Evolutionary conservation across 495 filamentous ascomycete genomes (phyloP), one percentile per base, ranked within the genome.

Genomic region (Chaetomium tenue): DNA sequence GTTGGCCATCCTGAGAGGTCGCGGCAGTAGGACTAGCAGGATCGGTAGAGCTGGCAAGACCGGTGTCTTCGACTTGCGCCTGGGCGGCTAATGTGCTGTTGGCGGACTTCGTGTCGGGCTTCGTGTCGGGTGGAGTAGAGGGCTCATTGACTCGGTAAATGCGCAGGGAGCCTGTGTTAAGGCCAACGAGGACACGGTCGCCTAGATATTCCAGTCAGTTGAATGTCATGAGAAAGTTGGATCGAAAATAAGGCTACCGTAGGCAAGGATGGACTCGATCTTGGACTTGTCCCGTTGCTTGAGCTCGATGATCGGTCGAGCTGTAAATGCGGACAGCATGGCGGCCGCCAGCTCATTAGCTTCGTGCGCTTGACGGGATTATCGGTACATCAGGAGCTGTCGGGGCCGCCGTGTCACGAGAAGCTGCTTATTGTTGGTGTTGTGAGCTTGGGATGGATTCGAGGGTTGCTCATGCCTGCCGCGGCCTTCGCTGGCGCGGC

Each of bases 281-380:
- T 87, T 91, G 54, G 90, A 95, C 79, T 93, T 96, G 83, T 98
- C 94, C 72, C 91, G 88, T 71, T 87, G 87, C 78, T 89, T 93
- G 65, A 99, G 89, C 88, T 99, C 94, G 82, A 97, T 88, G 71
- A 98, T 90, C 66, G 95, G 90, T 73, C 90, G 90, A 83, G 94
- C 92, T 68, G 88, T 93, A 79, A 99, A 98, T 76, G 95, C 93
- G 79, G 94, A 96, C 77, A 98, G 87, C 94, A 98, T 98, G 79
- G 81, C 81, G 72, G 65, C 65, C 15, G 68, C 73, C 72, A 70
- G 72, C 72, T 60, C 71, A 50, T 53, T 30, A 56, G 28, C n/a
- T 46, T 23, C 37, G 48, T 63, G 60, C n/a, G 58, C 33, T 59
- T 63, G 59, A 59, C 58, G 53, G 67, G 56, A 52, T 64, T 70